phyloP scores from a whole-genome alignment of 2,329 filamentous ascomycete species.

The Aphanocladium album region DNA sequence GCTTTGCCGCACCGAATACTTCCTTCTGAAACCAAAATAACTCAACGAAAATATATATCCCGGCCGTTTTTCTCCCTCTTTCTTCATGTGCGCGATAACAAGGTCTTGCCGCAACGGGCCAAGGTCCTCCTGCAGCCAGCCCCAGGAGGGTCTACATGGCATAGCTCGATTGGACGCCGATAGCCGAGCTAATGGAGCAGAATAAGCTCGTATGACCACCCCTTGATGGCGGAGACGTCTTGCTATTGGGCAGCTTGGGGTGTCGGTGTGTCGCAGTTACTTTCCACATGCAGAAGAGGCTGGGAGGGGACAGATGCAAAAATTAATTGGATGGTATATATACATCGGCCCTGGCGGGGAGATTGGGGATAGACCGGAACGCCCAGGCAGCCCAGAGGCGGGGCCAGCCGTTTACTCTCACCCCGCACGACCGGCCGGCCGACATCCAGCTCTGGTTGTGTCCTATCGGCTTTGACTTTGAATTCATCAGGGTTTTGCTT shows the following conservation, averaged over 20 bases:
- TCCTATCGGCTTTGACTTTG: not conserved
- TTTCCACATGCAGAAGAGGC: not conserved
- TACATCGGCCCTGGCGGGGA: not conserved
- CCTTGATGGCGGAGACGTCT: not conserved
- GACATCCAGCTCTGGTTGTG: not conserved
- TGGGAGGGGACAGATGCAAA: not conserved
- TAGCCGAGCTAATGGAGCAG: constrained; percentile 8
- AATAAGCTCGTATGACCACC: constrained; percentile 11
- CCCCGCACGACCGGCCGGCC: not conserved
- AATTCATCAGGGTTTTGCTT: not conserved
- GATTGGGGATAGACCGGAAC: not conserved
- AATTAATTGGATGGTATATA: not conserved
- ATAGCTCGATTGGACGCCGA: constrained; percentile 6
- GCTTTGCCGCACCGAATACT: not conserved
- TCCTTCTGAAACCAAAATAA: not conserved
- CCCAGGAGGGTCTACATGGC: not conserved
- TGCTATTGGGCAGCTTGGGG: not conserved
- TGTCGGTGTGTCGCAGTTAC: constrained; percentile 3
- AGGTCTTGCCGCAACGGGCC: constrained; percentile 1
- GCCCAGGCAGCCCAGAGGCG: not conserved
- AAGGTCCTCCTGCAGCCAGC: not conserved
- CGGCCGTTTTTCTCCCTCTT: not conserved
- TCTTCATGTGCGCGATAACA: not conserved
- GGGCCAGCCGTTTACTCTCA: not conserved
- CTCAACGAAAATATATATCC: not conserved